Percentiles rank a stretch among this genome's conserved stretches.
Evolutionary conservation across 768 basidiomycete genomes (phyloP).

Genomic region (Gautieria morchelliformis): DNA sequence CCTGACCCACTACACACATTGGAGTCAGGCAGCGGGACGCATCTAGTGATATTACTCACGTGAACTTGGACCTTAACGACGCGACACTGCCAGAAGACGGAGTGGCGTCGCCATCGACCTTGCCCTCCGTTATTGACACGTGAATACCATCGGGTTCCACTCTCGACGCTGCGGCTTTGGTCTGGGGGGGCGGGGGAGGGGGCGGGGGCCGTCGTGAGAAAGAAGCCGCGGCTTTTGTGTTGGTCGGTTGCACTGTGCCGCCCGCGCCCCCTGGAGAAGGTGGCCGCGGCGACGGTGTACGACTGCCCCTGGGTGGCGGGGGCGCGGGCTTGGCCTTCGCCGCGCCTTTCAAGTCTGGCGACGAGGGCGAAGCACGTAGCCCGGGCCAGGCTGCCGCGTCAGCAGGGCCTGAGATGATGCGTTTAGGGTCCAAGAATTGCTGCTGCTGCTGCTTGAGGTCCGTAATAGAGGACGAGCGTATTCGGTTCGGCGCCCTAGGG

Average conservation of each 20-base stretch:
- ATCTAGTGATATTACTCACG: constrained; percentile 30
- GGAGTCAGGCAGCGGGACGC: not conserved
- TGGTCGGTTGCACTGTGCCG: constrained; percentile 12
- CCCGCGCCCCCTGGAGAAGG: constrained; percentile 24
- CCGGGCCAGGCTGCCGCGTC: constrained; percentile 18
- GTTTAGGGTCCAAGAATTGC: constrained; percentile 3
- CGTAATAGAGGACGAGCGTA: constrained; percentile 23
- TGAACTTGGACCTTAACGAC: constrained; percentile 35
- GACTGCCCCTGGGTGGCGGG: constrained; percentile 32
- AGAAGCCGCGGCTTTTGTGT: constrained; percentile 3
- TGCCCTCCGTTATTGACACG: not conserved
- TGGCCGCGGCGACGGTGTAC: constrained; percentile 30
- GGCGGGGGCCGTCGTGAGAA: not conserved
- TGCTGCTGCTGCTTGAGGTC: constrained; percentile 9
- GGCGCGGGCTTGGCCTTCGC: constrained; percentile 47
- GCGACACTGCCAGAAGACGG: constrained; percentile 24
- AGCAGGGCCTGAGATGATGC: constrained; percentile 5
- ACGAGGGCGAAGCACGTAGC: constrained; percentile 40
- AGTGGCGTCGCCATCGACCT: not conserved
- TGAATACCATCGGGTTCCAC: constrained; percentile 7
- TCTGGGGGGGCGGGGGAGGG: constrained; percentile 8
- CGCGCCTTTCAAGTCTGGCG: constrained; percentile 40
- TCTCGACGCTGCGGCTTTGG: constrained; percentile 1
- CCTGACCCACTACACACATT: not conserved
- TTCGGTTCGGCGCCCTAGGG: constrained; percentile 20